Conservation (phyloP, 2,329 filamentous ascomycete species). For the Lecanosticta acicola region DNA sequence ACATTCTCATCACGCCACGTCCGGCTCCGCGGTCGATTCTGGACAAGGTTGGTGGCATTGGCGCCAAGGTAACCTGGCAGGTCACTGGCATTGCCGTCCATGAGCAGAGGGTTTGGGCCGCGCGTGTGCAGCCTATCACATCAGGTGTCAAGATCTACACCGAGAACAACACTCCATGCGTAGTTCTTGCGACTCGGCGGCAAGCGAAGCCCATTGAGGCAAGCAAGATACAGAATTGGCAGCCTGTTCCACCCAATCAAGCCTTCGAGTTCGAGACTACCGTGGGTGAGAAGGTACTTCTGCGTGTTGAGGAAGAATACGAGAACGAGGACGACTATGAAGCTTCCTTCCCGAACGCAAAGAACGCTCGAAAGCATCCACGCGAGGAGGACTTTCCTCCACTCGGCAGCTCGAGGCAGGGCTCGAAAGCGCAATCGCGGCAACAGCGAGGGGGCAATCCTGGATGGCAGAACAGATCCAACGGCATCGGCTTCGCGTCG, state of each 20-base stretch:
- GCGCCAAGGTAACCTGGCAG: slow-evolving; percentile 76
- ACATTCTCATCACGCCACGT: slow-evolving; percentile 80
- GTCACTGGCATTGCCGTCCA: slow-evolving; percentile 69
- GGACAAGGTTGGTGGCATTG: slow-evolving; percentile 80
- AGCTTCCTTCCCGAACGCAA: slow-evolving; percentile 55
- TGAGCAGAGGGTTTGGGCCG: slow-evolving; percentile 84
- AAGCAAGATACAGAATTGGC: slow-evolving; percentile 76
- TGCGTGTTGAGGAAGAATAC: slow-evolving; percentile 72
- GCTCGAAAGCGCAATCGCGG: slow-evolving; percentile 21
- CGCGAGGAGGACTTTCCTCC: slow-evolving; percentile 48
- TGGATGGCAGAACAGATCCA: slow-evolving; percentile 12
- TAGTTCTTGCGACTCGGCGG: slow-evolving; percentile 76
- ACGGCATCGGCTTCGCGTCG: slow-evolving; percentile 4
- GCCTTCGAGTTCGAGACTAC: slow-evolving; percentile 73
- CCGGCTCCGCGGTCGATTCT: slow-evolving; percentile 67
- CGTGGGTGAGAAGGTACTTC: slow-evolving; percentile 78
- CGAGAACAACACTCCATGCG: slow-evolving; percentile 69
- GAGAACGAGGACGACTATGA: slow-evolving; percentile 58
- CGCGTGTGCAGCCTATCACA: slow-evolving; percentile 67
- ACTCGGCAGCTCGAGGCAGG: slow-evolving; percentile 23
- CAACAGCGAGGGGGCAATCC: slow-evolving; percentile 22
- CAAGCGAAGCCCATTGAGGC: slow-evolving; percentile 74
- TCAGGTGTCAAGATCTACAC: slow-evolving; percentile 65
- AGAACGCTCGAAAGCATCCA: slow-evolving; percentile 58
- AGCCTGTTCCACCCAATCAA: slow-evolving; percentile 64